These are phyloP conservation scores for Torulaspora indica DNA, from an alignment of 805 yeast genomes.

Conservation along the genomic window DNA sequence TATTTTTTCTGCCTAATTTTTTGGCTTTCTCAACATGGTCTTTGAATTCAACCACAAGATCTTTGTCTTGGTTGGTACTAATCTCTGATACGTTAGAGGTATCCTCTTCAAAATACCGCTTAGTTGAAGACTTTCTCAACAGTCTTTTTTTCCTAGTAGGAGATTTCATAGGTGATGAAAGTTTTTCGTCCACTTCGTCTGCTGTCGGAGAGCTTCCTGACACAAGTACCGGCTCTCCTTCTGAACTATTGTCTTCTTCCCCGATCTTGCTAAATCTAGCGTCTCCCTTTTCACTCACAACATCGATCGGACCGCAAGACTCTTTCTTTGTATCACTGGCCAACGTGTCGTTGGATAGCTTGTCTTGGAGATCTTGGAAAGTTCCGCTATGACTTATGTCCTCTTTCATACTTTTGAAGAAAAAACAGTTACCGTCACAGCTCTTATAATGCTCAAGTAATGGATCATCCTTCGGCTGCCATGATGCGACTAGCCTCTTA, in stretches of 20 bases:
- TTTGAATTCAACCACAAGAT: slow-evolving; percentile 22
- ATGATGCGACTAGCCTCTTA: slow-evolving; percentile 49
- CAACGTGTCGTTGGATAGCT: neutral
- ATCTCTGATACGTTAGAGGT: slow-evolving; percentile 2
- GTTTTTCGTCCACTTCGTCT: neutral
- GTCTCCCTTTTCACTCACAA: neutral
- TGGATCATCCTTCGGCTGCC: slow-evolving; percentile 54
- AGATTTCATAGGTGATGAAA: slow-evolving; percentile 1
- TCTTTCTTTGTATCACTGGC: neutral
- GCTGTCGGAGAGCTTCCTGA: neutral
- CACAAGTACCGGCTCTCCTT: neutral
- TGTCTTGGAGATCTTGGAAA: neutral
- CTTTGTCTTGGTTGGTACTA: slow-evolving; percentile 11
- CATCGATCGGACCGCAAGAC: neutral
- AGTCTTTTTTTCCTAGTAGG: slow-evolving; percentile 18
- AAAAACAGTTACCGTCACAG: slow-evolving; percentile 22
- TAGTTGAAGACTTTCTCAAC: slow-evolving; percentile 19
- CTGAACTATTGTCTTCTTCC: neutral
- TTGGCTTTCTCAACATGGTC: slow-evolving; percentile 23
- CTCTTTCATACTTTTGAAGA: slow-evolving; percentile 15
- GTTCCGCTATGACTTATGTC: neutral
- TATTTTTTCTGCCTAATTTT: slow-evolving; percentile 25
- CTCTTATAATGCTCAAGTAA: slow-evolving; percentile 42
- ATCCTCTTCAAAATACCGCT: slow-evolving; percentile 10
- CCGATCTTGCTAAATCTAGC: too few species aligned